Conservation (phyloP, 371 early-diverging fungal species). For the Rhizopus delemar region DNA sequence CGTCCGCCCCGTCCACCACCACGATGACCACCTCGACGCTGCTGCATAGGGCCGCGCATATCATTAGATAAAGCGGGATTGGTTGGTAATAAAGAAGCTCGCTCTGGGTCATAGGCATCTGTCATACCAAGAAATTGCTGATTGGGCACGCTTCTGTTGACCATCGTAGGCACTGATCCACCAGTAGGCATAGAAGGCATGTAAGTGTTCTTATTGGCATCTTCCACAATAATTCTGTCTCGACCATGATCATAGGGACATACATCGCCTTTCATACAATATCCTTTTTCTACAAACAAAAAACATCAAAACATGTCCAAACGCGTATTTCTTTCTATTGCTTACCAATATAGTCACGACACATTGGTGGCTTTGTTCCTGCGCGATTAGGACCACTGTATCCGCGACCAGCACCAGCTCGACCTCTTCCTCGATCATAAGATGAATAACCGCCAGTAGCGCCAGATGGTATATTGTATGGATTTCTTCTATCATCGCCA, state of each 20-base stretch:
- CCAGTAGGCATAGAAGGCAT: constrained; percentile 22
- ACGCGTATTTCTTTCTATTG: not conserved
- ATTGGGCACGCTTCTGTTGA: constrained; percentile 3
- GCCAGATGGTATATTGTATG: constrained; percentile 7
- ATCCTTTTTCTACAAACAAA: constrained; percentile 59
- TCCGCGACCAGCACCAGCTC: constrained; percentile 39
- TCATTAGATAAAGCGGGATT: not conserved
- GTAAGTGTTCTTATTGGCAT: constrained; percentile 33
- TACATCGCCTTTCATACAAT: constrained; percentile 78
- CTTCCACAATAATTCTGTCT: constrained; percentile 75
- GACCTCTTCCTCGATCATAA: constrained; percentile 19
- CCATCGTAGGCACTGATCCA: not conserved
- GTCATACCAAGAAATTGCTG: constrained; percentile 31
- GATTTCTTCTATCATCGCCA: constrained; percentile 19
- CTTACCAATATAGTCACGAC: constrained; percentile 78
- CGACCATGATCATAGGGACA: constrained; percentile 82
- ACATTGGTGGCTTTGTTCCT: constrained; percentile 21
- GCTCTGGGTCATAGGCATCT: constrained; percentile 57
- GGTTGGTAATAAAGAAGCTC: constrained; percentile 31
- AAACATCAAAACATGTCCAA: not conserved
- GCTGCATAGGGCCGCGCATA: constrained; percentile 1
- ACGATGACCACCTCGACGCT: constrained; percentile 19
- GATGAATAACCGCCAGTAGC: not conserved
- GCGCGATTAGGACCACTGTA: constrained; percentile 20
- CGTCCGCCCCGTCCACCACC: constrained; percentile 40